These are phyloP conservation scores for Pezicula neosporulosa DNA, from an alignment of 2,329 filamentous ascomycete species.

Conservation along the genomic window DNA sequence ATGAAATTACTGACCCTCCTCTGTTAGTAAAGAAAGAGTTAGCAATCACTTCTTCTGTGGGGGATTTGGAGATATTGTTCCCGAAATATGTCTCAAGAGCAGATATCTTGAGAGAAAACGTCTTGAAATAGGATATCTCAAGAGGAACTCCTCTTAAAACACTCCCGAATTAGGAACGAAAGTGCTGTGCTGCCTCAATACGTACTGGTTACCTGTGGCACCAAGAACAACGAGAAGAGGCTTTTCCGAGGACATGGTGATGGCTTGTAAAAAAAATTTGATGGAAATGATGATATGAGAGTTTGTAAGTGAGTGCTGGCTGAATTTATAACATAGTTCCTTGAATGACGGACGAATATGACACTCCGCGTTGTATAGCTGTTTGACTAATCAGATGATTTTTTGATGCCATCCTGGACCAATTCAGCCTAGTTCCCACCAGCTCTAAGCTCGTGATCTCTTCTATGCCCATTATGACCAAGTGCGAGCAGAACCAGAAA, in stretches of 20 bases:
- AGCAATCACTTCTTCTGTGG: no score
- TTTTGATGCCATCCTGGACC: background rate
- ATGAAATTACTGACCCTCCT: constrained; percentile 41
- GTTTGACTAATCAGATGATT: constrained; percentile 1
- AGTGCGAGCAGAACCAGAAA: constrained; percentile 3
- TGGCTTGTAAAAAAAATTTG: background rate
- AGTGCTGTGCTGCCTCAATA: no score
- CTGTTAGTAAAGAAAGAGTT: no score
- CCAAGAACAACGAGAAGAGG: constrained; percentile 37
- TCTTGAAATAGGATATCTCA: no score
- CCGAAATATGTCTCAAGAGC: no score
- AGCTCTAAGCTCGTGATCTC: background rate
- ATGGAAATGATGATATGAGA: constrained; percentile 3
- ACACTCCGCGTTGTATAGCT: constrained; percentile 1
- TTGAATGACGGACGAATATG: background rate
- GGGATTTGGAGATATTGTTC: no score
- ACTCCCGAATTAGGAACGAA: no score
- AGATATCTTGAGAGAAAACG: no score
- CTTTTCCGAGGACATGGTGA: constrained; percentile 16
- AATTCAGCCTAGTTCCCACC: constrained; percentile 5
- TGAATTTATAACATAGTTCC: constrained; percentile 1
- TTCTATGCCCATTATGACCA: constrained; percentile 2
- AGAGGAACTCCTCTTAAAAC: no score
- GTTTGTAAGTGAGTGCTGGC: constrained; percentile 1
- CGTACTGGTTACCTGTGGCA: constrained; percentile 39